These are phyloP conservation scores for Aureobasidium subglaciale DNA, from an alignment of 2,329 filamentous ascomycete species.

Conservation along the genomic window DNA sequence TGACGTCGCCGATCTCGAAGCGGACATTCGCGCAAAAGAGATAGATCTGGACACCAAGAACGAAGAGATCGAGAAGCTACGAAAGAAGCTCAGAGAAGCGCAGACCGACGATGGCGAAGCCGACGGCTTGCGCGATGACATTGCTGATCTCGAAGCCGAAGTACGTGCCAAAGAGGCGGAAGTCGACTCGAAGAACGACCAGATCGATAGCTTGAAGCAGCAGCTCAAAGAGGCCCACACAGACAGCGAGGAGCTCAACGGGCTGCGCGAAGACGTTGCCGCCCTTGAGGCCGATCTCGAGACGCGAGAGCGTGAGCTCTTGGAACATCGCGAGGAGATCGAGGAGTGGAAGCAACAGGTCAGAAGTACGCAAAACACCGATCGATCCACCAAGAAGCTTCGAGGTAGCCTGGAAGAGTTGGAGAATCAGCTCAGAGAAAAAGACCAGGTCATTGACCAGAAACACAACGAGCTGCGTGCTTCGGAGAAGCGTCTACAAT, in stretches of 20 bases:
- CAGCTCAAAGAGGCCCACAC: slow-evolving; percentile 32
- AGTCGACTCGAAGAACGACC: slow-evolving; percentile 35
- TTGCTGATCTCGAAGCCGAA: slow-evolving; percentile 44
- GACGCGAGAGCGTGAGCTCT: slow-evolving; percentile 38
- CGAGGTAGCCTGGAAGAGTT: slow-evolving; percentile 29
- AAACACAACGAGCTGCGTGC: slow-evolving; percentile 26
- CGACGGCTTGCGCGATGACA: slow-evolving; percentile 52
- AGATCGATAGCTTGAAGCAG: slow-evolving; percentile 40
- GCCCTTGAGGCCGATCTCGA: slow-evolving; percentile 45
- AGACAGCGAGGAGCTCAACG: slow-evolving; percentile 45
- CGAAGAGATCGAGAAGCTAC: slow-evolving; percentile 45
- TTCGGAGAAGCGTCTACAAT: slow-evolving; percentile 28
- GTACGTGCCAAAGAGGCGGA: slow-evolving; percentile 44
- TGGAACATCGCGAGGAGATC: slow-evolving; percentile 23
- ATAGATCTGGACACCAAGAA: slow-evolving; percentile 30
- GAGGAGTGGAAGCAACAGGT: slow-evolving; percentile 12
- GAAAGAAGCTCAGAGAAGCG: slow-evolving; percentile 33
- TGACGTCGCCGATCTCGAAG: slow-evolving; percentile 44
- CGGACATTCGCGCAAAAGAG: slow-evolving; percentile 44
- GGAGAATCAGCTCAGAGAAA: slow-evolving; percentile 30
- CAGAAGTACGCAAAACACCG: slow-evolving; percentile 24
- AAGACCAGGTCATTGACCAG: slow-evolving; percentile 30
- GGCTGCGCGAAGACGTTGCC: slow-evolving; percentile 51
- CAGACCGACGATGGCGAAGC: slow-evolving; percentile 40
- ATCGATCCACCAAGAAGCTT: slow-evolving; percentile 32